Evolutionary conservation across 1,139 yeast species (phyloP), one percentile per base, ranked within the genome.

Genomic region (Dujonia santamariae): DNA sequence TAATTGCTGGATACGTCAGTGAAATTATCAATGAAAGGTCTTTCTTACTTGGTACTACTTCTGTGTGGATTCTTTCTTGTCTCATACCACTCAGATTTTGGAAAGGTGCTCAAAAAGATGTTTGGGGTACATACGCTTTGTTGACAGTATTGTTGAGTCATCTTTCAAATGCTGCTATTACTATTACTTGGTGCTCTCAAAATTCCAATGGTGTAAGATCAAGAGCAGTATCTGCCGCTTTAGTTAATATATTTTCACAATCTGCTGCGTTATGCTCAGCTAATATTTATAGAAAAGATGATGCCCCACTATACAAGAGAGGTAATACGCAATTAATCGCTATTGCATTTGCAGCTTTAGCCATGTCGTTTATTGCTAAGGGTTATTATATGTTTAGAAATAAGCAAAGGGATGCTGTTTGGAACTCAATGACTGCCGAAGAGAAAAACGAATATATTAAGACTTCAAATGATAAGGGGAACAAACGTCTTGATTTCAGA

Each of bases 401-500:
- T 50, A 54, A 51, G 14, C 50, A 50, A 19, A 71, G 70, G 34
- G 73, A 59, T 2, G 51, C 39, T 35, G 50, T 47, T 8, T 80
- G 86, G 86, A 46, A 54, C 34, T 47, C 55, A 3, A 51, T 78
- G 72, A 51, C 71, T 3, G 47, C 43, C 0, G 76, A 73, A 16
- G 78, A 79, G 44, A 62, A 62, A 45, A 60, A 57, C 5, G 48
- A 62, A 9, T 80, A 80, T 47, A 48, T 65, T 19, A 39, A 41
- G 4, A 60, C 48, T n/a, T 67, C 78, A 4, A 59, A 48, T 0
- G 80, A 78, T 45, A 55, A 53, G 28, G 85, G 85, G 8, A 76
- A 73, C 44, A 67, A 67, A 48, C 55, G 85, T 24, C 54, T 80
- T 28, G 82, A 80, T 48, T 80, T 78, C 39, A 51, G 53, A 30